Percentiles rank a stretch among this genome's conserved stretches.
Conservation (phyloP, 352 stramenopile genomes). For the Pythium biforme region DNA sequence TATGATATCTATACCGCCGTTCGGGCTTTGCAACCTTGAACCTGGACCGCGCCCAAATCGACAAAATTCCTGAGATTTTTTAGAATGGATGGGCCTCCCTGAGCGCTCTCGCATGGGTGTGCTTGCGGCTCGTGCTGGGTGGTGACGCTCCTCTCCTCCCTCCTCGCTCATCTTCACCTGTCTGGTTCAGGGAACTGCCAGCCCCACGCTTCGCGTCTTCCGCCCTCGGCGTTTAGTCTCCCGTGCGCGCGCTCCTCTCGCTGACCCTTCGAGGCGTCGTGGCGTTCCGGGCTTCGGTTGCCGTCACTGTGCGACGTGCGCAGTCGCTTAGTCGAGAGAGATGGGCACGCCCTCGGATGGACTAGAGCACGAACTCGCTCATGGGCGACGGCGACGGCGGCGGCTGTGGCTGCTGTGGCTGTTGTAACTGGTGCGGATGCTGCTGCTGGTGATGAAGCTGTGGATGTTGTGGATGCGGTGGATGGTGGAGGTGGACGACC, state of each 20-base stretch:
- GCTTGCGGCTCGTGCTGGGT: too few species aligned
- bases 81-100: too few species aligned
- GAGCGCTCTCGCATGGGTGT: too few species aligned
- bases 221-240: too few species aligned
- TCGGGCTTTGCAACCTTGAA: slow-evolving; percentile 13
- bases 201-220: too few species aligned
- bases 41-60: neutral
- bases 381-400: slow-evolving; percentile 15
- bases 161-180: too few species aligned
- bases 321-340: neutral
- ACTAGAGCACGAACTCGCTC: slow-evolving; percentile 25
- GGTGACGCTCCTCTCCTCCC: neutral
- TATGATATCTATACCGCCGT: neutral
- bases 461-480: neutral
- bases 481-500: neutral
- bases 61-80: slow-evolving; percentile 2
- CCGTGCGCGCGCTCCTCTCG: too few species aligned
- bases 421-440: neutral
- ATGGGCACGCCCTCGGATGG: too few species aligned
- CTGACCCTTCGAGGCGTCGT: too few species aligned
- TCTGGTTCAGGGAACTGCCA: too few species aligned
- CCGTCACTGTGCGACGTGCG: too few species aligned
- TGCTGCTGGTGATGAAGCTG: neutral
- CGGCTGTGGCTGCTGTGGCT: neutral
- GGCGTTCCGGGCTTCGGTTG: too few species aligned